These are phyloP conservation scores for Colletotrichum horii DNA, from an alignment of 2,329 filamentous ascomycete genomes.

Conservation along the genomic window DNA sequence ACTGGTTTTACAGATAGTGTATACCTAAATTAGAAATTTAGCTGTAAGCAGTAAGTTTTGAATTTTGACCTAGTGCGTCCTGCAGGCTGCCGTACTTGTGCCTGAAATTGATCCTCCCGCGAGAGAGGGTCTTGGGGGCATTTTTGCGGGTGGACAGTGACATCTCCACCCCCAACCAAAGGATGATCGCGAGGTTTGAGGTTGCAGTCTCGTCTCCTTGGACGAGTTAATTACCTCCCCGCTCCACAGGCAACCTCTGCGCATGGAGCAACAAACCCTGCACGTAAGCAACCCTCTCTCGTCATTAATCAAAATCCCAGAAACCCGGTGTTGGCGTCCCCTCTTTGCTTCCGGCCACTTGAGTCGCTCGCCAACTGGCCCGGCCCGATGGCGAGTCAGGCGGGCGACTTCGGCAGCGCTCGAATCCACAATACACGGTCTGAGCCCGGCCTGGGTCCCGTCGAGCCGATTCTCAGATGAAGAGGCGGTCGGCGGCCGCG, in stretches of 20 bases:
- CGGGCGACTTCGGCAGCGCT: background rate
- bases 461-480: background rate
- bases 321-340: background rate
- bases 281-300: background rate
- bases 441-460: background rate
- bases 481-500: background rate
- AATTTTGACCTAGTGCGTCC: no score
- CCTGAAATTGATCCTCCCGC: constrained; percentile 7
- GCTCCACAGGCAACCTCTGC: background rate
- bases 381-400: constrained; percentile 9
- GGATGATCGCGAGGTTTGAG: constrained; percentile 12
- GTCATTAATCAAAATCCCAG: constrained; percentile 8
- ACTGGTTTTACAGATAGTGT: no score
- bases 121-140: background rate
- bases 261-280: constrained; percentile 5
- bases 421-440: background rate
- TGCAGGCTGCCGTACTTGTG: no score
- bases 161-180: constrained; percentile 1
- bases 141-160: background rate
- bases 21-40: no score
- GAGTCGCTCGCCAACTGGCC: background rate
- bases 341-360: background rate
- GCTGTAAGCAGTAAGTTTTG: no score
- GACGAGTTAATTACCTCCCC: background rate
- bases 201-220: background rate